A percentile compares a stretch with the other conserved stretches of the same genome.
Evolutionary conservation across 192 early-diverging fungal species (phyloP).

Genomic region (Funneliformis geosporum): DNA sequence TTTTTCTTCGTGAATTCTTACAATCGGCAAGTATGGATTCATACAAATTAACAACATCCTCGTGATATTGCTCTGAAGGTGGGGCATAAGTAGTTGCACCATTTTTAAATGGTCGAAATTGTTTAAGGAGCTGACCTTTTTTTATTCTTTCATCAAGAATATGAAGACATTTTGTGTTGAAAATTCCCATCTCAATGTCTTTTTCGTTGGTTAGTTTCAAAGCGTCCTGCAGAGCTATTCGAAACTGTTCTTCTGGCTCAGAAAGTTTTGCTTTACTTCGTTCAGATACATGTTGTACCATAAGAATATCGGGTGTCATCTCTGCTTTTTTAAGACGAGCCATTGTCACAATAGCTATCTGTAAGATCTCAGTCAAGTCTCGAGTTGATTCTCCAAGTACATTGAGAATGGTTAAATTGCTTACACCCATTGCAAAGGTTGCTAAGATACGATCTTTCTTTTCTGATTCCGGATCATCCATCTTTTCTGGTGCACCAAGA

Average conservation of each 20-base stretch:
- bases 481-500: conserved; percentile 28
- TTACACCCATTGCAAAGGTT: conserved; percentile 31
- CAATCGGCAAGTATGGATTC: not conserved
- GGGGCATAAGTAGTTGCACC: not conserved
- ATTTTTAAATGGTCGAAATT: conserved; percentile 3
- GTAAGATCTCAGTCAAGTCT: conserved; percentile 28
- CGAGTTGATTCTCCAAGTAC: conserved; percentile 22
- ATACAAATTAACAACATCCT: not conserved
- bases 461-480: conserved; percentile 26
- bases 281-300: conserved; percentile 29
- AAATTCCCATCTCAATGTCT: conserved; percentile 18
- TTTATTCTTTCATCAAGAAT: conserved; percentile 9
- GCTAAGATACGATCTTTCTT: conserved; percentile 18
- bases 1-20: not conserved
- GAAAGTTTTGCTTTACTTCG: not conserved
- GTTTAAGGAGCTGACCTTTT: not conserved
- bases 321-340: conserved; percentile 23
- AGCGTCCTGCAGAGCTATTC: conserved; percentile 5
- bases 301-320: conserved; percentile 25
- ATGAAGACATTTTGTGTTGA: not conserved
- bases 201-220: conserved; percentile 14
- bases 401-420: conserved; percentile 29
- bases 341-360: conserved; percentile 31
- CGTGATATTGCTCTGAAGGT: not conserved
- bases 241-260: conserved; percentile 1